Conservation (phyloP, 1,284 basidiomycete genomes). For the Jaminaea rosea region DNA sequence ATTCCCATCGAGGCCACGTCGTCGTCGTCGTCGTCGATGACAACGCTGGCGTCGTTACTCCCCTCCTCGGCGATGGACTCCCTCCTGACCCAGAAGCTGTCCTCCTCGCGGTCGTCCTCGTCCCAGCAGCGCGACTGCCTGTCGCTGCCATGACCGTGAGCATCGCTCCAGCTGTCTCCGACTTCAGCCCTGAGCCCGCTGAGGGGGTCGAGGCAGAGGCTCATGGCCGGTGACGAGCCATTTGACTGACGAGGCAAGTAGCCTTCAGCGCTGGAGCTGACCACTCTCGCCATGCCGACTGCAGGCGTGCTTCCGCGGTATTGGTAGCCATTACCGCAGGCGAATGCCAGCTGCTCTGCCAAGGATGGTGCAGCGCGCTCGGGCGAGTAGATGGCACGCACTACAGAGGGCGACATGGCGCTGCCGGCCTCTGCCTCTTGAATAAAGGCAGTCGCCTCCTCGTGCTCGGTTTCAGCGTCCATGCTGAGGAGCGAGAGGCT, state of each 20-base stretch:
- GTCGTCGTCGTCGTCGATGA: too few relatives aligned
- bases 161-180: constrained; percentile 1
- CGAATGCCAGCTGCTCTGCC: constrained; percentile 13
- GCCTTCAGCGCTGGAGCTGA: background rate
- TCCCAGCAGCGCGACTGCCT: too few relatives aligned
- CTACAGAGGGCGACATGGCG: background rate
- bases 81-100: too few relatives aligned
- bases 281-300: background rate
- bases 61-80: too few relatives aligned
- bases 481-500: constrained; percentile 2
- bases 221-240: background rate
- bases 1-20: too few relatives aligned
- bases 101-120: too few relatives aligned
- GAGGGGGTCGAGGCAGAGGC: background rate
- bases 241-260: background rate
- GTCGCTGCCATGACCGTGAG: background rate
- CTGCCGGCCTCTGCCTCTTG: background rate
- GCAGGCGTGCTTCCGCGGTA: background rate
- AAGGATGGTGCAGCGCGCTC: constrained; percentile 8
- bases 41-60: too few relatives aligned
- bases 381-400: constrained; percentile 1
- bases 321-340: constrained; percentile 7
- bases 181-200: background rate
- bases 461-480: background rate
- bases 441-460: background rate